Evolutionary conservation across 2,329 filamentous ascomycete genomes (phyloP), one percentile per base, ranked within the genome.

Genomic region (Claviceps sp.): DNA sequence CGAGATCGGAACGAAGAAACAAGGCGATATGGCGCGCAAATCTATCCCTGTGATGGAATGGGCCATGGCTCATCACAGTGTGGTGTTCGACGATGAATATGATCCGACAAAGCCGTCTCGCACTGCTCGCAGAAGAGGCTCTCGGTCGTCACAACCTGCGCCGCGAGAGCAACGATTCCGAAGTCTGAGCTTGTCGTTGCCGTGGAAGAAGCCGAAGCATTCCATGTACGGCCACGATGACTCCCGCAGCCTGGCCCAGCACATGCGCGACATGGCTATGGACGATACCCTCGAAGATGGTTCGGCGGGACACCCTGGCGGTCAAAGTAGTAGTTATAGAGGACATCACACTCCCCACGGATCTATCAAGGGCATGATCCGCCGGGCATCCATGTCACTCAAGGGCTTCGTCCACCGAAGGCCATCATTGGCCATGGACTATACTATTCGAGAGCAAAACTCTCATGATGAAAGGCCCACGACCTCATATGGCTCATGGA

Each of bases 351-450:
- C 57, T 14, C 20, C 18, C 4, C 57, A 65, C 0, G 62, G 63
- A 47, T 65, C 67, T 47, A 61, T 81, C 52, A 77, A 73, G 60
- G 71, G 73, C 47, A 76, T 74, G 55, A 68, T 81, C 48, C 73
- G 77, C 24, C 69, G 78, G 9, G 78, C 78, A 0, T 81, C 78
- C 3, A 59, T 78, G 50, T 77, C 75, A 8, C 60, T 81, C 49
- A 74, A 74, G 59, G 73, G 72, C 37, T 72, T 80, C 37, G 73
- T 77, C 7, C 69, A 74, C 50, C 67, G 75, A 41, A 70, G 75
- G 47, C 67, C 72, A 5, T 75, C 74, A 1, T 60, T 69, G 24
- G 64, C 67, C 1, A 62, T 66, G 50, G 58, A 67, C n/a, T 55
- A 59, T 37, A 55, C 60, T 37, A 54, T 59, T 20, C 45, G 60